These are phyloP conservation scores for Epichloe sibirici DNA, from an alignment of 2,329 filamentous ascomycete genomes.

Conservation along the genomic window DNA sequence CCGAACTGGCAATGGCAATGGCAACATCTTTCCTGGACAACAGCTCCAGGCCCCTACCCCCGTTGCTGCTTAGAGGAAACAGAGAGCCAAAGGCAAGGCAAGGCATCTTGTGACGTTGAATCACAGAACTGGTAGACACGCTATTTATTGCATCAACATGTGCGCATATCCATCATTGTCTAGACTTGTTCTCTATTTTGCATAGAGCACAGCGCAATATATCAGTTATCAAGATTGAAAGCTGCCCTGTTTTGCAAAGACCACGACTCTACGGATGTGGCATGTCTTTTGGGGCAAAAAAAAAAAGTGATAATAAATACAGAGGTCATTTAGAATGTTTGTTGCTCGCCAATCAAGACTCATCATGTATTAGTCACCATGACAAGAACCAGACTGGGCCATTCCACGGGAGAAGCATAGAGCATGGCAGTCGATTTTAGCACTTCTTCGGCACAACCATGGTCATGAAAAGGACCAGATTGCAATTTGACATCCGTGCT, in stretches of 20 bases:
- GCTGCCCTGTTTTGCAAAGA: neutral
- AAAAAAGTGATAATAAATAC: neutral
- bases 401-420: constrained; percentile 14
- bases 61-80: too few relatives aligned
- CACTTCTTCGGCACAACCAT: constrained; percentile 98
- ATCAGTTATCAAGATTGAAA: neutral
- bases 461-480: constrained; percentile 71
- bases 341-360: constrained; percentile 18
- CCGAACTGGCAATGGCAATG: neutral
- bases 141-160: neutral
- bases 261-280: too few relatives aligned
- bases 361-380: neutral
- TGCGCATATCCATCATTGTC: neutral
- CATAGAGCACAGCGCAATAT: neutral
- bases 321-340: constrained; percentile 7
- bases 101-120: too few relatives aligned
- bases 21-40: neutral
- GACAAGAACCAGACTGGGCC: constrained; percentile 5
- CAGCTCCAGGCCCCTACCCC: too few relatives aligned
- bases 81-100: too few relatives aligned
- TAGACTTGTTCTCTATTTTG: neutral
- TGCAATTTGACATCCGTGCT: constrained; percentile 99
- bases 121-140: neutral
- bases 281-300: neutral
- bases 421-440: constrained; percentile 53